Base-by-base conservation (phyloP, 768 basidiomycete species). In the Dictyophora rubrovolvata region DNA sequence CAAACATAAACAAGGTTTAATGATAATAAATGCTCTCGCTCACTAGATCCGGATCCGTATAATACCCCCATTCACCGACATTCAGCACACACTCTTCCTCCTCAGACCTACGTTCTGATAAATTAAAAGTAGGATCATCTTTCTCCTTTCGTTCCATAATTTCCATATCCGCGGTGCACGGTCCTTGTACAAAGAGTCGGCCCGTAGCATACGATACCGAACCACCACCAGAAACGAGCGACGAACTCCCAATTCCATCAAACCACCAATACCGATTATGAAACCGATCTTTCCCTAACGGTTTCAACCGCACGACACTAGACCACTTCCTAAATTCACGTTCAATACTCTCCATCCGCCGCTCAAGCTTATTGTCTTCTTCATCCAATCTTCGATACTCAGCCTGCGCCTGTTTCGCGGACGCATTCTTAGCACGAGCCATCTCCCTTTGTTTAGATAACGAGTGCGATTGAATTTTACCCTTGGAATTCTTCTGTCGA, bases 261-360 rank as follows among this genome's bases (percentile, higher is more conserved):
- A 97, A 91, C 95, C 95, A 99, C 95, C 95, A 99, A 60, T 96
- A 77, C 34, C 90, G 84, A 69, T 96, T 95, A 67, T 89, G 88
- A 72, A 97, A 99, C 55, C 96, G 80, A 69, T 99, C 96, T 62
- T 81, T 80, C 14, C 96, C 96, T 54, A 98, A 67, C 1, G 94
- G 92, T 66, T 92, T 88, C 20, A 90, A 85, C 55, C 96, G 80
- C 53, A 93, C 80, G 6, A 86, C 83, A 58, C 91, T 89, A 47
- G 92, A 76, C 53, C 91, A 78, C 69, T 93, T 87, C 63, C 96
- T 79, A 74, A 98, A 99, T 62, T 98, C 95, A 49, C 91, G 86
- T 68, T 97, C 94, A 62, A 95, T 89, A 53, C 79, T 81, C 65
- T 93, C 90, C 18, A 97, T 78, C 46, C 87, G 78, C 47, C 86